These are phyloP conservation scores for Barbarea vulgaris DNA, from an alignment of 345 rosid genomes.

Conservation along the genomic window DNA sequence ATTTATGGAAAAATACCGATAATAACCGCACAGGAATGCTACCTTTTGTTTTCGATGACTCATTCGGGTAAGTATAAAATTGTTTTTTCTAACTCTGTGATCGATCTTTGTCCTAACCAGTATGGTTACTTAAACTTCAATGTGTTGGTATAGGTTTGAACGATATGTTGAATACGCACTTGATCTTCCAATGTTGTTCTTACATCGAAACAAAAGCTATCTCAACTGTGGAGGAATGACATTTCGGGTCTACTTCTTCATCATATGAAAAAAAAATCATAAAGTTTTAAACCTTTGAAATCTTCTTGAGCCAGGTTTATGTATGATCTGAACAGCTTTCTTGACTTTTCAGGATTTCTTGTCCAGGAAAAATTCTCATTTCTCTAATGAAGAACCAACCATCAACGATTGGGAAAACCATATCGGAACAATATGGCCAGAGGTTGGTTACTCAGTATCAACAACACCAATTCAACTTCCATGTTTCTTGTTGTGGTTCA, in stretches of 20 bases:
- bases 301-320: conserved; percentile 33
- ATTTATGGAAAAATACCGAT: conserved; percentile 69
- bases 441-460: conserved; percentile 48
- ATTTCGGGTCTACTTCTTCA: conserved; percentile 64
- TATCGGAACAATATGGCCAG: conserved; percentile 82
- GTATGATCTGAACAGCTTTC: background rate
- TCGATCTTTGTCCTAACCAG: background rate
- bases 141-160: conserved; percentile 69
- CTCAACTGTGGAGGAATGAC: conserved; percentile 80
- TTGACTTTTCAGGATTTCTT: conserved; percentile 26
- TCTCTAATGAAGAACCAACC: conserved; percentile 77
- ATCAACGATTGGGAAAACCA: conserved; percentile 89
- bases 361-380: conserved; percentile 70
- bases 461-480: too few species aligned
- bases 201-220: conserved; percentile 63
- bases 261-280: too few species aligned
- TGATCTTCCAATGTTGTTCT: conserved; percentile 89
- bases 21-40: conserved; percentile 79
- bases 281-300: too few species aligned
- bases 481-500: background rate
- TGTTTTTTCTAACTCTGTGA: background rate
- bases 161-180: conserved; percentile 93
- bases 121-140: background rate
- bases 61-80: conserved; percentile 68
- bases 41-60: conserved; percentile 83